Evolutionary conservation across 75 land plant genomes (phyloP), one percentile per base, ranked within the genome.

Genomic region (Sequoia sempervirens): DNA sequence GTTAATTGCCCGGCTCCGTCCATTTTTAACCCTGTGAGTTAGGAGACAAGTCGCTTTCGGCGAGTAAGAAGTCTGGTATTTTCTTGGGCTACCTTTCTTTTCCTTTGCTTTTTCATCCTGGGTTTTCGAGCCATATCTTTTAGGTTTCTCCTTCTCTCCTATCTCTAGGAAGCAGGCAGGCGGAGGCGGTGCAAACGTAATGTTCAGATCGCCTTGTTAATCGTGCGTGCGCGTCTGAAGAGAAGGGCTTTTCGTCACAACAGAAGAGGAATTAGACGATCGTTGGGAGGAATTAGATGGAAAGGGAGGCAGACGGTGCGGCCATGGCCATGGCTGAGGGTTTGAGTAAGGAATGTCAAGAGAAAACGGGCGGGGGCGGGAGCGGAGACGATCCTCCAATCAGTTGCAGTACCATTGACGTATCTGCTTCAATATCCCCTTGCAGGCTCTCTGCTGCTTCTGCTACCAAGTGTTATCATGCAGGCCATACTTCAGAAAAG

Each of bases 41-140:
- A 76, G 80, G 80, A 76, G 80, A 76, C 8, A 76, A 41, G 80
- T 76, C 80, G 80, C 23, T 76, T 76, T 76, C 80, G 80, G 80
- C 43, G 80, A 47, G 80, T 43, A 76, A 38, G 26, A 76, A 41
- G n/a, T 76, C 80, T 26, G 37, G 43, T 40, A 76, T 40, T 40
- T 41, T 76, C 80, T 2, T 26, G 8, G 23, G 43, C n/a, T 76
- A 26, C 41, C 76, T 74, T 76, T 26, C 28, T 43, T 41, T 40
- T 18, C 18, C n/a, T 75, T 74, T 40, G 40, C 37, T 38, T 7
- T 75, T 75, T 75, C 41, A 36, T 40, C 41, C 41, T 41, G 46
- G 80, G 46, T 76, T 76, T 43, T 76, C 47, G 80, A 18, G 80
- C 80, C 80, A 76, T 76, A 40, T 41, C 80, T 41, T 76, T 41